Percentiles rank a stretch among this genome's conserved stretches.
Conservation (phyloP, 1,284 basidiomycete genomes). For the Peniophora sp. region DNA sequence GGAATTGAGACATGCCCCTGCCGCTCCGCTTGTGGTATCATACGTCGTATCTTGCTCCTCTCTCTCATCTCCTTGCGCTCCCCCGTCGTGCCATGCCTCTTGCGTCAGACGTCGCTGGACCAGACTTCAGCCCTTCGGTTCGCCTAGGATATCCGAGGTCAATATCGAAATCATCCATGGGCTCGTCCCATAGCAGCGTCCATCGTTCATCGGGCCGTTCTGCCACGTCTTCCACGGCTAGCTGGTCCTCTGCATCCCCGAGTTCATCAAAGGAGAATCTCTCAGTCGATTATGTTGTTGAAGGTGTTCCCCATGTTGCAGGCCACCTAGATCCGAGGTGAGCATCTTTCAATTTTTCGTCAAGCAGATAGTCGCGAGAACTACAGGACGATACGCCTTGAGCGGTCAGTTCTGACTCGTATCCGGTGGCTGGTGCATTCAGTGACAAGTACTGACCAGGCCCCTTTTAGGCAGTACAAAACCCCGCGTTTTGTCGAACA, state of each 20-base stretch:
- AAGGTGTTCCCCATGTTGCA: slow-evolving; percentile 58
- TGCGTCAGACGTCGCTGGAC: slow-evolving; percentile 7
- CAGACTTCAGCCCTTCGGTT: slow-evolving; percentile 8
- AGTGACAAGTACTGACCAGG: not conserved
- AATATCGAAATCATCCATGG: slow-evolving; percentile 16
- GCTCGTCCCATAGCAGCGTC: slow-evolving; percentile 10
- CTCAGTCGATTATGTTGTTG: slow-evolving; percentile 40
- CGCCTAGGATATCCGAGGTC: slow-evolving; percentile 14
- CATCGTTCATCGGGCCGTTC: slow-evolving; percentile 2
- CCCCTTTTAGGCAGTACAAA: slow-evolving; percentile 54
- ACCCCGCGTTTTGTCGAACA: slow-evolving; percentile 48
- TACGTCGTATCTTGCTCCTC: not conserved
- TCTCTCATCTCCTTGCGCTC: slow-evolving; percentile 8
- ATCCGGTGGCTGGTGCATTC: too few species aligned
- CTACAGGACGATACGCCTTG: too few species aligned
- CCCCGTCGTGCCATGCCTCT: not conserved
- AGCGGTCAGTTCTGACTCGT: too few species aligned
- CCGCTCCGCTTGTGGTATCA: not conserved
- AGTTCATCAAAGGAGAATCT: slow-evolving; percentile 33
- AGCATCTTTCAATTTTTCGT: slow-evolving; percentile 28
- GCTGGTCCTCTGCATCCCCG: slow-evolving; percentile 32
- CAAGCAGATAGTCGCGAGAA: too few species aligned
- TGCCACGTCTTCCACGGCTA: slow-evolving; percentile 11
- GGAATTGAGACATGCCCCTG: too few species aligned
- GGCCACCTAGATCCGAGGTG: slow-evolving; percentile 66